phyloP scores from a whole-genome alignment of 345 rosid genomes.

The Alliaria petiolata region DNA sequence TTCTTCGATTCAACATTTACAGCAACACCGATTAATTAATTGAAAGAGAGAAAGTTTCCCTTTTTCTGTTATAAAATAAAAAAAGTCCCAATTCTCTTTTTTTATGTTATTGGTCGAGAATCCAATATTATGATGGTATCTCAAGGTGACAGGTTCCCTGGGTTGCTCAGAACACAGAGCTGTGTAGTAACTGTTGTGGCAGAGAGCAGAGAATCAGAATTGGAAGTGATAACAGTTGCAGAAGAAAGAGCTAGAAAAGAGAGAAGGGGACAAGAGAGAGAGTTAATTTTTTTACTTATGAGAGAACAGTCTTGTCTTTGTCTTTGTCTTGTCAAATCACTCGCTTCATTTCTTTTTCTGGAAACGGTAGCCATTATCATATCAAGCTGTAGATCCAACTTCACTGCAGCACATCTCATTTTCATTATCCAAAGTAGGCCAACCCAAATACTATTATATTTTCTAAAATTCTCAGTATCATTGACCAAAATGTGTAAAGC shows the following conservation, averaged over 20 bases:
- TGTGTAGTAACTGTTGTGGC: constrained; percentile 23
- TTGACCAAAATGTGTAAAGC: neutral
- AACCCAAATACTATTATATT: neutral
- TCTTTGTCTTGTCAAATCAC: constrained; percentile 33
- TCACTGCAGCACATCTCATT: constrained; percentile 25
- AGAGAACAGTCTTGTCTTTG: constrained; percentile 27
- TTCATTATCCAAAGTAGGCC: constrained; percentile 20
- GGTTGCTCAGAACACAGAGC: neutral
- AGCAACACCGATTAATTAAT: constrained; percentile 16
- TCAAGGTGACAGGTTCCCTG: constrained; percentile 1
- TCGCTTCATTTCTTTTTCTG: constrained; percentile 19
- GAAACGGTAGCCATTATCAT: constrained; percentile 29
- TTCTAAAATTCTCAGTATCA: neutral
- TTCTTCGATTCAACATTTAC: constrained; percentile 21
- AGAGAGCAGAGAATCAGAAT: constrained; percentile 24
- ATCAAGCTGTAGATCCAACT: constrained; percentile 14
- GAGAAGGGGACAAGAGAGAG: constrained; percentile 22
- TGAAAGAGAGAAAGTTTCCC: neutral
- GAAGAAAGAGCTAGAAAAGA: constrained; percentile 26
- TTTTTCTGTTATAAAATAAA: neutral
- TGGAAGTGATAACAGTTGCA: constrained; percentile 24
- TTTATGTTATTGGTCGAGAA: neutral
- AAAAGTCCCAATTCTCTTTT: neutral
- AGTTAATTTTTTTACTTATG: neutral
- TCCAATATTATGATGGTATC: neutral